Evolutionary conservation across 2,329 filamentous ascomycete species (phyloP), one percentile per base, ranked within the genome.

Genomic region (Pyricularia sp.): DNA sequence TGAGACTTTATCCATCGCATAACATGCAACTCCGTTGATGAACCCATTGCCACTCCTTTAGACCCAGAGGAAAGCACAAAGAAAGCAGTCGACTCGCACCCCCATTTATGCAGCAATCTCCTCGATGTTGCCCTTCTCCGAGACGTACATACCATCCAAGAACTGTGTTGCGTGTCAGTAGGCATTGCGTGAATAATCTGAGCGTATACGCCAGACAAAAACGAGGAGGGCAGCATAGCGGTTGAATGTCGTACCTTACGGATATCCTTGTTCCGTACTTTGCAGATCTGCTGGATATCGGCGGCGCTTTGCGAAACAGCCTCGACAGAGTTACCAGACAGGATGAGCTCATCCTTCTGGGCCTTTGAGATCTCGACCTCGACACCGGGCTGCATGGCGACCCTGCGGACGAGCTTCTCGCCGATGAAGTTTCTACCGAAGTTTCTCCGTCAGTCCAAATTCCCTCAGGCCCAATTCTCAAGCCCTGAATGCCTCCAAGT

Each of bases 191-290:
- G 14, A 61, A 55, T 25, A 66, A 17, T 20, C 36, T 30, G 17
- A 20, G 36, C 9, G 42, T 2, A 36, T 7, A 10, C 14, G 20
- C 25, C 7, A 55, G 9, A 23, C 23, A 0, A 36, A 36, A 14
- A 6, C 33, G 33, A 36, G 12, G 30, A 65, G 14, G 58, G 36
- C 61, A 55, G 20, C 17, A 25, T 9, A 28, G 64, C 2, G 63
- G 63, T 17, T 26, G 4, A 33, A 50, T 50, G 23, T 30, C 70
- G 69, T 70, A 93, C 91, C 92, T 97, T 97, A 87, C 96, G 93
- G 88, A 99, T 99, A 97, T 99, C 95, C 93, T 99, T 99, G 92
- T 99, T 99, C 84, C 93, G 90, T 84, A 99, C 95, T 85, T 90
- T 90, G 93, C 95, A 99, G 85, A 95, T 94, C 86, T 69, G 95